Evolutionary conservation across 192 early-diverging fungal genomes (phyloP).

Genomic region (Coemansia asiatica): DNA sequence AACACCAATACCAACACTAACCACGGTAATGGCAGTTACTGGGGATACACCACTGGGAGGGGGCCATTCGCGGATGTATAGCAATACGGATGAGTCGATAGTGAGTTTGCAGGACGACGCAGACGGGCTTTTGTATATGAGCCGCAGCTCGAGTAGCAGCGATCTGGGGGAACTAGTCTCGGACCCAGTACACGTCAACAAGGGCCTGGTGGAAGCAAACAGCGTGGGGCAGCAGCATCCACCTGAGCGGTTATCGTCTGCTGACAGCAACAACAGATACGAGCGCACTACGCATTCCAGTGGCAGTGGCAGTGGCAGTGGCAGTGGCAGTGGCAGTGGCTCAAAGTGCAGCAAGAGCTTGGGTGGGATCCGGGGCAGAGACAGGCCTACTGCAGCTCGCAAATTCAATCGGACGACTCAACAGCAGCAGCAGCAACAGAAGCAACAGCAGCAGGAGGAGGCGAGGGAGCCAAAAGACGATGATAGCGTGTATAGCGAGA

Average conservation of each 20-base stretch:
- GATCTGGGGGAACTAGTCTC: constrained; percentile 9
- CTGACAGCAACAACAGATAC: background rate
- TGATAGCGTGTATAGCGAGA: background rate
- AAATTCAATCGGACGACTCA: constrained; percentile 17
- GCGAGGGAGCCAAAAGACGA: background rate
- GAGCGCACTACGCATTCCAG: background rate
- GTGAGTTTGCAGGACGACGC: constrained; percentile 10
- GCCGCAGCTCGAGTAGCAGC: constrained; percentile 14
- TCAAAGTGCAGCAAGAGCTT: constrained; percentile 19
- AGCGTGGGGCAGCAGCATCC: background rate
- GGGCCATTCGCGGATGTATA: background rate
- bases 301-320: background rate
- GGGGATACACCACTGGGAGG: no score
- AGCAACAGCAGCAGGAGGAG: background rate
- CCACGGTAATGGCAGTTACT: background rate
- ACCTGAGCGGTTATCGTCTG: background rate
- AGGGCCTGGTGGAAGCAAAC: background rate
- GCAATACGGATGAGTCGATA: constrained; percentile 10
- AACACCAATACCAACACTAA: background rate
- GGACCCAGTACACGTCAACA: constrained; percentile 29
- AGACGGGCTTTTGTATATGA: constrained; percentile 12
- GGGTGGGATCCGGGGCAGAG: constrained; percentile 40
- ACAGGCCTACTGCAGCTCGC: constrained; percentile 17
- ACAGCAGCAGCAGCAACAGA: background rate
- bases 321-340: no score